These are phyloP conservation scores for Parafenestella ontariensis DNA, from an alignment of 2,329 filamentous ascomycete genomes.

Conservation along the genomic window DNA sequence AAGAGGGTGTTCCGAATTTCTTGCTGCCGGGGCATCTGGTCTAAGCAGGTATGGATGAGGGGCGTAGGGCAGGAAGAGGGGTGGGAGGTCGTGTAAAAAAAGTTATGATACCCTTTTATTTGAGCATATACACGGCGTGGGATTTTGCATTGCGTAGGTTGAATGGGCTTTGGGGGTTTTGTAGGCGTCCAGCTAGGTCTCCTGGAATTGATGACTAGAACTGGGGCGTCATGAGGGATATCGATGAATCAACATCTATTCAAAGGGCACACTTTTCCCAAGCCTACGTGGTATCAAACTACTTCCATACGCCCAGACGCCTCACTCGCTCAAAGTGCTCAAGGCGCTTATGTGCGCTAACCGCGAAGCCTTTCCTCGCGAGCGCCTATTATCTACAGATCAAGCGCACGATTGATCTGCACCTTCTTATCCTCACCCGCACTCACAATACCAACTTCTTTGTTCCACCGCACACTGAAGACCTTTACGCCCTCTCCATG, in stretches of 20 bases:
- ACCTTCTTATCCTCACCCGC: conserved; percentile 93
- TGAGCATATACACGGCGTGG: conserved; percentile 1
- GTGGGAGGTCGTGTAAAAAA: neutral
- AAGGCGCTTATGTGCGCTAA: neutral
- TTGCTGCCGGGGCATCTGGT: conserved; percentile 91
- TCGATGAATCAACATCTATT: neutral
- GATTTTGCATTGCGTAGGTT: neutral
- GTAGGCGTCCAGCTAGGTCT: neutral
- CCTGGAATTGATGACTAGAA: neutral
- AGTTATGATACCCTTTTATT: conserved; percentile 36
- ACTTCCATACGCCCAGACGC: conserved; percentile 21
- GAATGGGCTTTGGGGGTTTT: neutral
- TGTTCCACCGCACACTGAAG: conserved; percentile 86
- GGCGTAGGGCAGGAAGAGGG: neutral
- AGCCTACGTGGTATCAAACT: conserved; percentile 24
- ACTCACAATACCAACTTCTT: conserved; percentile 85
- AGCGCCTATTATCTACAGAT: conserved; percentile 11
- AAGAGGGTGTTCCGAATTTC: conserved; percentile 97
- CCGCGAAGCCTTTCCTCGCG: neutral
- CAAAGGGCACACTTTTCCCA: conserved; percentile 2
- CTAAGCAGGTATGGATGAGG: conserved; percentile 41
- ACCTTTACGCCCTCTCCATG: conserved; percentile 89
- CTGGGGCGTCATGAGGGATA: neutral
- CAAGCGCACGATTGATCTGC: conserved; percentile 73
- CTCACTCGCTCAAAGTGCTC: neutral